Evolutionary conservation across 2,329 filamentous ascomycete genomes (phyloP).

Genomic region (Botryotinia narcissicola): DNA sequence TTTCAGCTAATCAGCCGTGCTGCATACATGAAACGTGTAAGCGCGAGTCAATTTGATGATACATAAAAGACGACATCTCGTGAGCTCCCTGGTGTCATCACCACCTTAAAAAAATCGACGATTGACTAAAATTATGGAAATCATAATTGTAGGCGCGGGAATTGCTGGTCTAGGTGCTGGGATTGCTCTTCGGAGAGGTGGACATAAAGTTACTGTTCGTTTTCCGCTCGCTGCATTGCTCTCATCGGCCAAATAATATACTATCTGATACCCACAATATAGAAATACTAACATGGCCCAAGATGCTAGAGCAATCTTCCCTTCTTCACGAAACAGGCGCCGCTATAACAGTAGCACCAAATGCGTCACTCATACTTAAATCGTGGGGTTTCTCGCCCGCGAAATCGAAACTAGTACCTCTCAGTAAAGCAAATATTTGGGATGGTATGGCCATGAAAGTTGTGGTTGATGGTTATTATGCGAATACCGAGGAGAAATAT

Average conservation of each 20-base stretch:
- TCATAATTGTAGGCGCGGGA: not conserved
- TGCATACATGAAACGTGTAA: not conserved
- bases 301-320: not conserved
- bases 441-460: not conserved
- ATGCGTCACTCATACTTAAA: not conserved
- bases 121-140: not conserved
- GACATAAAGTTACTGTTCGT: not conserved
- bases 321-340: not conserved
- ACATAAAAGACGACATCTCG: not conserved
- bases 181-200: not conserved
- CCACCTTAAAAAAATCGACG: not conserved
- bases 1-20: not conserved
- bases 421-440: not conserved
- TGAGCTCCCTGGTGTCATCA: not conserved
- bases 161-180: not conserved
- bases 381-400: not conserved
- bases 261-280: not conserved
- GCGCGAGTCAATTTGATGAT: not conserved
- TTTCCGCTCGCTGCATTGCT: not conserved
- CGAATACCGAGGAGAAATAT: not conserved
- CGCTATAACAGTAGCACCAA: not conserved
- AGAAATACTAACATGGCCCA: not conserved
- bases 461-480: not conserved
- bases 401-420: not conserved
- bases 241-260: not conserved